Base-by-base conservation (phyloP, 225 moss, liverwort and hornwort genomes). In the Marchantia paleacea region DNA sequence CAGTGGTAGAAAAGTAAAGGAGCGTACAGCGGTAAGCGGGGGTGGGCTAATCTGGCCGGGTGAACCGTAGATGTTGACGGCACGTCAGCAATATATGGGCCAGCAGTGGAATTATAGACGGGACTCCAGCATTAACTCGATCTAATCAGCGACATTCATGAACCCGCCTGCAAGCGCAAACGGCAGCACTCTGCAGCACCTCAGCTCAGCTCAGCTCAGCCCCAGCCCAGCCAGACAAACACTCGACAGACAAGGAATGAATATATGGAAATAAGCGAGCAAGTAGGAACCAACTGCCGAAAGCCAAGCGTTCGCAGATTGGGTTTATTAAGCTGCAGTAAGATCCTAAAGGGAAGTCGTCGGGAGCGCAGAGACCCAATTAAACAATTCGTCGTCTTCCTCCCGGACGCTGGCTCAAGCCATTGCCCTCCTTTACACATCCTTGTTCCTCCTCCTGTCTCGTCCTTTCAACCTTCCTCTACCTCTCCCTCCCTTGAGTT, bases 71-170 rank as follows among this genome's bases (percentile, higher is more conserved):
- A 67, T 54, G 31, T 25, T 54, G 52, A 74, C 73, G 73, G 51
- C 73, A 74, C 73, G 73, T 52, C 73, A 54, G 53, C 69, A 48
- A 19, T 30, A 8, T 48, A 28, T 31, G 20, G 39, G 48, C 73
- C 51, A 74, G 31, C 52, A 74, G 52, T 54, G 52, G 69, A 52
- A 54, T 54, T 30, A 74, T 54, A 54, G 52, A 74, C 22, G 53
- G 22, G 52, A 70, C 52, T 74, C 13, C 6, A 22, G 73, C 73
- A 74, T 52, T 74, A 74, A 74, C 53, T 74, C 31, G 10, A 49
- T 24, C 8, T 74, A 74, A 74, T 74, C 69, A 70, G 69, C 52
- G 52, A 52, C 73, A 74, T 74, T 74, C 73, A 74, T 74, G 73
- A 74, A 24, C 25, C 67, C 24, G 30, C 25, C 67, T 6, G 30